Evolutionary conservation across 164 flowering plant species (phyloP).

Genomic region (Chloranthus sessilifolius): DNA sequence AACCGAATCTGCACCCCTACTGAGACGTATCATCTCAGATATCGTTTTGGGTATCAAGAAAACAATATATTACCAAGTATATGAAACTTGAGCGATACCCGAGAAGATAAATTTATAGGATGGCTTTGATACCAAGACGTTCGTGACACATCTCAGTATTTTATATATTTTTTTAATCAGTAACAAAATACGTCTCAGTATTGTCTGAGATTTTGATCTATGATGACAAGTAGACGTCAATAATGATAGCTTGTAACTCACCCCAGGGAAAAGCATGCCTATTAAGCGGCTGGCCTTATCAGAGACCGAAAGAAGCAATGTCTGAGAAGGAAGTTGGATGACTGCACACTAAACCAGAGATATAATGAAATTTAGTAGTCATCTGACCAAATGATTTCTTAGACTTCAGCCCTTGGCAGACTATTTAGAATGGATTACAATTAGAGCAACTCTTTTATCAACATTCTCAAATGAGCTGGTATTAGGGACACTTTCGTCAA

Average conservation of each 20-base stretch:
- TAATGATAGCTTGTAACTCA: slow-evolving; percentile 27
- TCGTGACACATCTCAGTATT: too few species aligned
- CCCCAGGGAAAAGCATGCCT: slow-evolving; percentile 99
- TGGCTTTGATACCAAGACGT: too few species aligned
- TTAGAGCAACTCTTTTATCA: background rate
- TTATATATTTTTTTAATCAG: background rate
- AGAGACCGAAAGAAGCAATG: slow-evolving; percentile 86
- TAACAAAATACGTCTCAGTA: background rate
- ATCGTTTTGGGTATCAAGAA: too few species aligned
- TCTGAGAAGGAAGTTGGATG: slow-evolving; percentile 90
- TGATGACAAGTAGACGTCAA: too few species aligned
- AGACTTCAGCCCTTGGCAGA: background rate
- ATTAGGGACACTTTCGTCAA: background rate
- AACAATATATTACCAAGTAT: too few species aligned
- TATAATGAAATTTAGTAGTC: background rate
- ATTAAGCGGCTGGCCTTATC: slow-evolving; percentile 95
- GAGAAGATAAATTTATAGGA: too few species aligned
- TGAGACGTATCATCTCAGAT: too few species aligned
- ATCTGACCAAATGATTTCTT: slow-evolving; percentile 1
- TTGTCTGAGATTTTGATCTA: background rate
- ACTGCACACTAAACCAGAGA: slow-evolving; percentile 76
- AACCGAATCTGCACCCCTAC: too few species aligned
- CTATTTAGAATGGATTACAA: too few species aligned
- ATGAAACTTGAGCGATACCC: too few species aligned
- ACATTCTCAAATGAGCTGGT: background rate